Conservation (phyloP, 139 green algal genomes). For the Mychonastes homosphaera region DNA sequence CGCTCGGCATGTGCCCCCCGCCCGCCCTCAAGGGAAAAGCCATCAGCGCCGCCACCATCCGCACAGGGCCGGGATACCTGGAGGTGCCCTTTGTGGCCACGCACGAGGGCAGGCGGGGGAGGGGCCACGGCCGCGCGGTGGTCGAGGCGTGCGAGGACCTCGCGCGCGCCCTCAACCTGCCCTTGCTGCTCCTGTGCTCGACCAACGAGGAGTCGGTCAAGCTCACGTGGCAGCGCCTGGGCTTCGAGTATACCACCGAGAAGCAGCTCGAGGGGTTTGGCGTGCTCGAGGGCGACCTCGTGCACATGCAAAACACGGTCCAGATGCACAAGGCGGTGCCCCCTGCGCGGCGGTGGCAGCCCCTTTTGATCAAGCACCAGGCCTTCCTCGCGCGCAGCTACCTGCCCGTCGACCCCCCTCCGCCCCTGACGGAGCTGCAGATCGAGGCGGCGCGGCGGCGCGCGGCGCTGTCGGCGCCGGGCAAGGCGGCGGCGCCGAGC, state of each 20-base stretch:
- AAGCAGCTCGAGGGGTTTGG: constrained; percentile 59
- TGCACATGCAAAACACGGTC: constrained; percentile 87
- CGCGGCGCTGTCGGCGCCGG: background rate
- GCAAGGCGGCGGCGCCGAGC: background rate
- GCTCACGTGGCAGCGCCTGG: constrained; percentile 68
- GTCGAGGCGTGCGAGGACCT: constrained; percentile 77
- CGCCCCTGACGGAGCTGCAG: no score
- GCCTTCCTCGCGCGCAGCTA: constrained; percentile 53
- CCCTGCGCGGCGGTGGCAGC: constrained; percentile 24
- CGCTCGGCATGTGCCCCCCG: constrained; percentile 24
- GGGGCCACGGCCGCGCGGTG: constrained; percentile 73
- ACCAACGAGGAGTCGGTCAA: constrained; percentile 51
- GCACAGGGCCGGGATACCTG: constrained; percentile 62
- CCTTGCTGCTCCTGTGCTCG: constrained; percentile 48
- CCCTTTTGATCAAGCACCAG: constrained; percentile 56
- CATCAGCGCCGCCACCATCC: constrained; percentile 73
- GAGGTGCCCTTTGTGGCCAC: constrained; percentile 87
- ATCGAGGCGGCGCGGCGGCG: no score
- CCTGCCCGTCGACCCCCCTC: constrained; percentile 33
- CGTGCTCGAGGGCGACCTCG: constrained; percentile 62
- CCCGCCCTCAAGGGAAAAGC: constrained; percentile 53
- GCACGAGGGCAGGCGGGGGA: constrained; percentile 51
- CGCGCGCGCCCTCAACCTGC: constrained; percentile 29
- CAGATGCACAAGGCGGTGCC: constrained; percentile 77
- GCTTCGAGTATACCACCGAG: constrained; percentile 59